These are phyloP conservation scores for Paramecium sexaurelia DNA, from an alignment of 73 alveolate genomes.

Conservation along the genomic window DNA sequence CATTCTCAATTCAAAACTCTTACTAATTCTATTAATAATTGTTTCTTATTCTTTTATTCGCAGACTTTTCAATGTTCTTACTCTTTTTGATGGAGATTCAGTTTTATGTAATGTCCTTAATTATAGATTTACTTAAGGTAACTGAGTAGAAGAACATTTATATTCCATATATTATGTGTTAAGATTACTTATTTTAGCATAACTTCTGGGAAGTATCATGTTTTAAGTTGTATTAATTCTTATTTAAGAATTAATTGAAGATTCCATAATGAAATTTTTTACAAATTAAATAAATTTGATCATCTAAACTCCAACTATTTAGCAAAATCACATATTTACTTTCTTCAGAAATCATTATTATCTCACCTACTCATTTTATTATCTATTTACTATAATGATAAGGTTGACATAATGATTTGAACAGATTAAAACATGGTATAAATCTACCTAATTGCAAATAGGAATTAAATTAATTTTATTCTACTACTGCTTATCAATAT, in stretches of 20 bases:
- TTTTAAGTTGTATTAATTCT: neutral
- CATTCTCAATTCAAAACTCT: neutral
- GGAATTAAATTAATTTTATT: too few species aligned
- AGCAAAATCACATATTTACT: neutral
- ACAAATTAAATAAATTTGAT: neutral
- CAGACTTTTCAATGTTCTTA: neutral
- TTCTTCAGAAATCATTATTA: too few species aligned
- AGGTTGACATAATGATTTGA: too few species aligned
- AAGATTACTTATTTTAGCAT: neutral
- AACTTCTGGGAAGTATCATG: neutral
- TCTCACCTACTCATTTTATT: too few species aligned
- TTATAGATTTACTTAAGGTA: neutral
- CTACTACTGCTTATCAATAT: too few species aligned
- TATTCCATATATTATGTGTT: neutral
- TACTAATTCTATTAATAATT: neutral
- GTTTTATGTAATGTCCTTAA: neutral
- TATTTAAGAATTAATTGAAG: neutral
- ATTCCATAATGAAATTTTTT: neutral
- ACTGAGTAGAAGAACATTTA: neutral
- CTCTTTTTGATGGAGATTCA: neutral
- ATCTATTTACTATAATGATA: too few species aligned
- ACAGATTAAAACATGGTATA: too few species aligned
- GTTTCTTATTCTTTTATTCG: neutral
- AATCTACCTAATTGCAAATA: too few species aligned
- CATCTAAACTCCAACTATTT: neutral